Percentiles rank a stretch among this genome's conserved stretches.
Evolutionary conservation across 2,329 filamentous ascomycete genomes (phyloP).

Genomic region (Colletotrichum magnum): DNA sequence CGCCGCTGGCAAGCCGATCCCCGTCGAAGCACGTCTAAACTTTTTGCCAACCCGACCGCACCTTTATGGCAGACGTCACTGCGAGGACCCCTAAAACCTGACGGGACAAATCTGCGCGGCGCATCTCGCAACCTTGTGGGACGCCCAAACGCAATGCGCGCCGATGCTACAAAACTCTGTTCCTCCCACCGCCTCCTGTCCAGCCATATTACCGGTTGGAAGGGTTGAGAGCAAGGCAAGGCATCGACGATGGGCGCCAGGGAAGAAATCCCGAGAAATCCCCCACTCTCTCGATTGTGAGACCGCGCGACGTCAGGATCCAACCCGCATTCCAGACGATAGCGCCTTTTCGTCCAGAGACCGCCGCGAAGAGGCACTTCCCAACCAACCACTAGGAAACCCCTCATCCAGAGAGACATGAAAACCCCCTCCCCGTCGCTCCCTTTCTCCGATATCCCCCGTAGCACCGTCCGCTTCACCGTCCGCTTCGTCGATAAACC

Average conservation of each 20-base stretch:
- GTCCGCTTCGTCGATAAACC: not conserved
- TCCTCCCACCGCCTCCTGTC: not conserved
- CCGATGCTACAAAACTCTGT: slow-evolving; percentile 10
- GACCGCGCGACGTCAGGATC: slow-evolving; percentile 15
- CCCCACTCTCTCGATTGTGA: not conserved
- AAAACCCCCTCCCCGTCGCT: not conserved
- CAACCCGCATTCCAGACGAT: slow-evolving; percentile 15
- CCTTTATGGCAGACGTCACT: slow-evolving; percentile 9
- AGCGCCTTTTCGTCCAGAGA: not conserved
- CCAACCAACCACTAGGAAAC: not conserved
- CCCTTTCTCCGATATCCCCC: not conserved
- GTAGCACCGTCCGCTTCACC: not conserved
- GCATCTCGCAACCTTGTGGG: slow-evolving; percentile 24
- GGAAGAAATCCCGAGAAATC: slow-evolving; percentile 13
- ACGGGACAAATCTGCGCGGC: slow-evolving; percentile 12
- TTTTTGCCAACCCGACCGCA: slow-evolving; percentile 5
- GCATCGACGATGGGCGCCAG: not conserved
- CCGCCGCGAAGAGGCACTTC: not conserved
- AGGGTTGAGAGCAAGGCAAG: not conserved
- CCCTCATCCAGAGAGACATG: not conserved
- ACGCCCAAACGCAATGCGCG: slow-evolving; percentile 20
- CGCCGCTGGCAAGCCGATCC: slow-evolving; percentile 28
- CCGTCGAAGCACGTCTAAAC: slow-evolving; percentile 9
- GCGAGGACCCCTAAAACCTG: slow-evolving; percentile 14
- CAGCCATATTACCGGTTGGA: not conserved